These are phyloP conservation scores for Croton setiger DNA, from an alignment of 441 rosid species.

Conservation along the genomic window DNA sequence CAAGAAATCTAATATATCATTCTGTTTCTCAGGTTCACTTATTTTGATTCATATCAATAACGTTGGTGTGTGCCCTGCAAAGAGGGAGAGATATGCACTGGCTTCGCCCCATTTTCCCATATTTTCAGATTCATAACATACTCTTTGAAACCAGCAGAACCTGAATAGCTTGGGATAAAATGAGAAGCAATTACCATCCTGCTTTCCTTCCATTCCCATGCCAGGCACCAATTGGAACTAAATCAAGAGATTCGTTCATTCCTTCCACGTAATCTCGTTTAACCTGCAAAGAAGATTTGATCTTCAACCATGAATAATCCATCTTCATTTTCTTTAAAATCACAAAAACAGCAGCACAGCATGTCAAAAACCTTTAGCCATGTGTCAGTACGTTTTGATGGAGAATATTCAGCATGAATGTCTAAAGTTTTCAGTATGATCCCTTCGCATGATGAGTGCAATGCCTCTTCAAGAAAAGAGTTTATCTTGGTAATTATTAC, in stretches of 20 bases:
- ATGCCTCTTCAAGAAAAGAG: conserved; percentile 68
- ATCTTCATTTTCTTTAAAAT: conserved; percentile 7
- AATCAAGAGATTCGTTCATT: conserved; percentile 74
- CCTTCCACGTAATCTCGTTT: conserved; percentile 89
- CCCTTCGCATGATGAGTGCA: conserved; percentile 76
- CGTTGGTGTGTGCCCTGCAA: not conserved
- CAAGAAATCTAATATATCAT: not conserved
- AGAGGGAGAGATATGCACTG: not conserved
- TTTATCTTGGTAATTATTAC: conserved; percentile 42
- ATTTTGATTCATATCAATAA: not conserved
- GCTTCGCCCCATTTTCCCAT: not conserved
- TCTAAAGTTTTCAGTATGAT: conserved; percentile 78
- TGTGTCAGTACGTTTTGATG: conserved; percentile 78
- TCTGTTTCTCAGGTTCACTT: not conserved
- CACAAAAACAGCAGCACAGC: not conserved
- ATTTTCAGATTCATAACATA: not conserved
- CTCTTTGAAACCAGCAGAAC: too few relatives aligned
- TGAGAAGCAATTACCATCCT: conserved; percentile 55
- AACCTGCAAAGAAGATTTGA: conserved; percentile 44
- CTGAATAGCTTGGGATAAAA: not conserved
- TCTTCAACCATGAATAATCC: not conserved
- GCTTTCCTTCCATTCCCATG: conserved; percentile 95
- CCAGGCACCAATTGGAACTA: conserved; percentile 96
- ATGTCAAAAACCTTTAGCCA: conserved; percentile 78
- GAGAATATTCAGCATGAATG: conserved; percentile 65